Evolutionary conservation across 2,329 filamentous ascomycete species (phyloP), one percentile per base, ranked within the genome.

Genomic region (Peltaster fructicola): DNA sequence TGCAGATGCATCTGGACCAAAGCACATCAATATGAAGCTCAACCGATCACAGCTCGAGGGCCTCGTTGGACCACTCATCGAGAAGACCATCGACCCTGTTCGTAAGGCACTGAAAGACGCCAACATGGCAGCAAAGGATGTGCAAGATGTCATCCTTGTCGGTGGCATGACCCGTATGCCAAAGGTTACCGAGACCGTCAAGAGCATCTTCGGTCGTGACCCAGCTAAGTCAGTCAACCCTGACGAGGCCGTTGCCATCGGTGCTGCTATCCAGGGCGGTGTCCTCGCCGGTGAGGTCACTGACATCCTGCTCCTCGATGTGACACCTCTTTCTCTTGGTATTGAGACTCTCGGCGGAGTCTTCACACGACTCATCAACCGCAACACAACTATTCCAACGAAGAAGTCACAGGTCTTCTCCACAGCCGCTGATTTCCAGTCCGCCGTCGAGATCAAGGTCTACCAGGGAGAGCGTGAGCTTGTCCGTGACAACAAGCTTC

Each of bases 101-200:
- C 79, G 82, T 59, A 93, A 92, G 71, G 85, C 84, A 11, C 66
- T 95, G 32, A 93, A 93, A 72, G 85, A 95, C 56, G 85, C 85
- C 52, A 73, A 74, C 57, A 71, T 95, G 22, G 65, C 79, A 55
- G 71, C 84, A 43, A 90, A 82, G 63, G 84, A 93, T 34, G 90
- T 95, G 52, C 80, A 93, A 60, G 85, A 95, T 53, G 80, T 95
- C 43, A 92, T 95, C 54, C 75, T 95, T 20, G 85, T 95, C 28
- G 85, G 85, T 73, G 85, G 85, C 61, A 93, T 93, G 84, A 93
- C 85, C 45, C 85, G 85, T 64, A 95, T 95, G 84, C 85, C 85
- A 54, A 93, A 93, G 76, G 85, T 95, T 40, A 67, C 71, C 36
- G 82, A 93, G 63, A 88, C 82, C 21, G 84, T 93, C 55, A 92